Evolutionary conservation across 345 rosid species (phyloP), one percentile per base, ranked within the genome.

Genomic region (Linum usitatissimum): DNA sequence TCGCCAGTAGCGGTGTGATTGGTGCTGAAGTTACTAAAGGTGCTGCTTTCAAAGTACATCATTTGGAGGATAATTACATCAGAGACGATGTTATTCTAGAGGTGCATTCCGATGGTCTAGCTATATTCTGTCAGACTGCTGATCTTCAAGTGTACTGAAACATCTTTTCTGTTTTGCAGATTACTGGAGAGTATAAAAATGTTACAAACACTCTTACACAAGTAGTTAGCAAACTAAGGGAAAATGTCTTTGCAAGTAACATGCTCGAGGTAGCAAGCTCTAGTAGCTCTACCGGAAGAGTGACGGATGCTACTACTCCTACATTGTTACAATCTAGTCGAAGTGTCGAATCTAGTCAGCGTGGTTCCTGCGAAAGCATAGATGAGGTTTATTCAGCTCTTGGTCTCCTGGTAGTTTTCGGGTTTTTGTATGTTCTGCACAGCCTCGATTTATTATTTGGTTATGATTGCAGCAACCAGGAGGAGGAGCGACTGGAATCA

Each of bases 171-270:
- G 18, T 63, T 65, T 70, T 69, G 63, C 77, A 81, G 86, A 79
- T 81, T 28, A 66, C 64, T 18, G 86, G 86, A 3, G 76, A 63
- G 51, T 75, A 72, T 70, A 62, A 54, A 66, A 66, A 59, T 19
- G 83, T 79, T 60, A 79, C 75, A 54, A 79, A 79, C 61, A 79
- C 78, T 48, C 61, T 81, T 30, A 64, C 69, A 64, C 70, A 70
- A 59, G 75, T 81, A 55, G 77, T 79, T 59, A 21, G 73, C 40
- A 68, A 59, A 62, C 71, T 79, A 39, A 74, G 83, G 62, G 69
- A 75, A 30, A 67, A 59, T 64, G 71, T 82, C 53, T 67, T 72
- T 71, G 70, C 77, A 0, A 66, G 39, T 64, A 69, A 79, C 45
- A 65, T 60, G 68, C 75, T 72, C 5, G 71, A 72, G 68, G 80